Evolutionary conservation across 2,329 filamentous ascomycete species (phyloP).

Genomic region (Phoma herbarum): DNA sequence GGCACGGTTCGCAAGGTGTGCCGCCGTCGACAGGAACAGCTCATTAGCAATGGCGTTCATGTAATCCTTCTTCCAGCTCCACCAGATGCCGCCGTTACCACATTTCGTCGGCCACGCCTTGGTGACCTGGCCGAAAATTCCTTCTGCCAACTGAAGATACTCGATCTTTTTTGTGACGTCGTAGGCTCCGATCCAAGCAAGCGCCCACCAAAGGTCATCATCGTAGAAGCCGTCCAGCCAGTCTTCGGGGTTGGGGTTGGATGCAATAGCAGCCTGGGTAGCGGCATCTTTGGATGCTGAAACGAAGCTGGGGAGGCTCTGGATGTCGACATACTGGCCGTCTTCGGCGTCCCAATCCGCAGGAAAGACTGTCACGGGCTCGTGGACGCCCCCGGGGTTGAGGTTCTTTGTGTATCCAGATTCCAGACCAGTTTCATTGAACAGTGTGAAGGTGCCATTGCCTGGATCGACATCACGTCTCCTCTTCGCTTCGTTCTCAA

Average conservation of each 20-base stretch:
- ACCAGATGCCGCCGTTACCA: conserved; percentile 60
- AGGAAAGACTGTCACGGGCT: conserved; percentile 33
- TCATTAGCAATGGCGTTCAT: conserved; percentile 66
- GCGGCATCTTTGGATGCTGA: conserved; percentile 9
- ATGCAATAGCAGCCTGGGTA: conserved; percentile 19
- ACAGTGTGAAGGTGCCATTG: conserved; percentile 21
- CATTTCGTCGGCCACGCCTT: conserved; percentile 51
- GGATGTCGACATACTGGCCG: conserved; percentile 22
- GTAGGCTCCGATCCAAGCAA: conserved; percentile 65
- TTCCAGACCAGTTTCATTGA: conserved; percentile 17
- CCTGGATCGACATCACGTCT: conserved; percentile 15
- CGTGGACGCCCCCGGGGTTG: conserved; percentile 23
- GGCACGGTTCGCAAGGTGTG: conserved; percentile 63
- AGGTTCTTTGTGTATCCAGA: conserved; percentile 37
- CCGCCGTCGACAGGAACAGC: conserved; percentile 64
- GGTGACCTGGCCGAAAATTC: conserved; percentile 60
- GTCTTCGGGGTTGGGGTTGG: conserved; percentile 28
- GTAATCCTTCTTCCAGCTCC: conserved; percentile 57
- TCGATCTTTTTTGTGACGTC: conserved; percentile 57
- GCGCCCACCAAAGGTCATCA: conserved; percentile 61
- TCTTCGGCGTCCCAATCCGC: conserved; percentile 27
- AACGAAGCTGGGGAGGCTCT: conserved; percentile 20
- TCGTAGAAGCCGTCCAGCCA: conserved; percentile 61
- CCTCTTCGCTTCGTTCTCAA: conserved; percentile 26
- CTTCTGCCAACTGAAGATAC: conserved; percentile 59